These are phyloP conservation scores for Santalum album DNA, from an alignment of 164 flowering plant genomes.

Conservation along the genomic window DNA sequence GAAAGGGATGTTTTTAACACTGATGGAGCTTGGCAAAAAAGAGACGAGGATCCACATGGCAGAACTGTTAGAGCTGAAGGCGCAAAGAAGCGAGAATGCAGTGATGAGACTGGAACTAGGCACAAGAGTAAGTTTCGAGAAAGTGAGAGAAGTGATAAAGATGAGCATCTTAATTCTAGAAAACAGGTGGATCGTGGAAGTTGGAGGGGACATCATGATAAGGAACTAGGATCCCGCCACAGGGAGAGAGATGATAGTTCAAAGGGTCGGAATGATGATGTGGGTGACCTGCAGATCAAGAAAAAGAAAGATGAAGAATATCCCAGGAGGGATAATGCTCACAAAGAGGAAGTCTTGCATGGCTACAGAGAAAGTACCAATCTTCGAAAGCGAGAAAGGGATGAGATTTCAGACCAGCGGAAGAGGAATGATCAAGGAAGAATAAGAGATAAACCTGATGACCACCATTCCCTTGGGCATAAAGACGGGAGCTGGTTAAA, in stretches of 20 bases:
- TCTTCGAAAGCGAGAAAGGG: constrained; percentile 74
- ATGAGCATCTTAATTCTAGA: constrained; percentile 49
- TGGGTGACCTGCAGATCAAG: constrained; percentile 50
- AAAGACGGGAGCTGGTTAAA: constrained; percentile 64
- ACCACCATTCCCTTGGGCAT: constrained; percentile 44
- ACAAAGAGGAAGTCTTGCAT: constrained; percentile 51
- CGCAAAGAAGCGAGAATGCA: constrained; percentile 50
- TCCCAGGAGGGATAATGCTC: constrained; percentile 48
- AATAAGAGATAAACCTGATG: constrained; percentile 50
- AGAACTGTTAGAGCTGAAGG: constrained; percentile 61
- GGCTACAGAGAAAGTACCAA: constrained; percentile 46
- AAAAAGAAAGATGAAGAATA: constrained; percentile 73
- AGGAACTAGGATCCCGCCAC: constrained; percentile 40
- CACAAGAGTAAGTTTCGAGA: constrained; percentile 57
- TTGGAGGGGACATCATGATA: constrained; percentile 56
- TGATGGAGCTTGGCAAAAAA: constrained; percentile 45
- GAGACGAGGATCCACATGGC: constrained; percentile 58
- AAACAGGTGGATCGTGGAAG: constrained; percentile 63
- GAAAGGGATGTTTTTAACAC: constrained; percentile 54
- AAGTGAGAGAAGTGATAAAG: constrained; percentile 56
- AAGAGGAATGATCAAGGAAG: constrained; percentile 58
- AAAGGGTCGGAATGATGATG: constrained; percentile 40
- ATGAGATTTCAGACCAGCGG: constrained; percentile 48
- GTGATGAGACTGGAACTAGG: constrained; percentile 53
- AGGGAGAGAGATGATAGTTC: constrained; percentile 65